Evolutionary conservation across 129 eudicot species (phyloP), one percentile per base, ranked within the genome.

Genomic region (Erigeron canadensis): DNA sequence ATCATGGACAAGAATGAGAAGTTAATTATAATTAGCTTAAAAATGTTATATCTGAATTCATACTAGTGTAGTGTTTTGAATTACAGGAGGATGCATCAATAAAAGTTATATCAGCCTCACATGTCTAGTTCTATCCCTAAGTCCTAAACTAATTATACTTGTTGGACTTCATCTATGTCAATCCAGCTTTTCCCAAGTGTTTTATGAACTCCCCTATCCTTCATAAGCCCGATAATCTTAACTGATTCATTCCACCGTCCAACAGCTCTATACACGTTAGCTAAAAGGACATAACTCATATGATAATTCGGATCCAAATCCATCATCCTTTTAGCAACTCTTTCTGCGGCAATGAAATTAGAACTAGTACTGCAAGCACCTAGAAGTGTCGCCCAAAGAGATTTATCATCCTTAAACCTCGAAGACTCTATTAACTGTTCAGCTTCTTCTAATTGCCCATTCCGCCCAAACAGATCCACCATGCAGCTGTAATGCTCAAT

Each of bases 351-450:
- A 62, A 53, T 70, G 19, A 81, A 84, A 58, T 86, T 74, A n/a
- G 81, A 83, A 63, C 91, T 75, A 8, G 85, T 75, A 2, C 84
- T 79, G 44, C 91, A 91, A 39, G 94, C 90, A 75, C 96, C 96
- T 45, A 91, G 94, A 80, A 91, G 85, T 65, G 96, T 77, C n/a
- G 91, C 80, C 97, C 97, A 91, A 58, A 91, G 87, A 72, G 96
- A 84, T 10, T 79, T 71, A 64, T 80, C 84, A 15, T 72, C 77
- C 50, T 63, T 55, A 48, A 80, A 83, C 45, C 79, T 86, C 4
- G 96, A 70, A 21, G 63, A 79, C 40, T 59, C 19, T 61, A 91
- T 85, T 77, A 91, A 72, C 58, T 56, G 40, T 44, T 91, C 96
- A 6, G 89, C 89, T 76, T 92, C 96, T 74, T 81, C 89, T 56